phyloP scores from a whole-genome alignment of 805 yeast genomes.

The Jamesozyma piceae region DNA sequence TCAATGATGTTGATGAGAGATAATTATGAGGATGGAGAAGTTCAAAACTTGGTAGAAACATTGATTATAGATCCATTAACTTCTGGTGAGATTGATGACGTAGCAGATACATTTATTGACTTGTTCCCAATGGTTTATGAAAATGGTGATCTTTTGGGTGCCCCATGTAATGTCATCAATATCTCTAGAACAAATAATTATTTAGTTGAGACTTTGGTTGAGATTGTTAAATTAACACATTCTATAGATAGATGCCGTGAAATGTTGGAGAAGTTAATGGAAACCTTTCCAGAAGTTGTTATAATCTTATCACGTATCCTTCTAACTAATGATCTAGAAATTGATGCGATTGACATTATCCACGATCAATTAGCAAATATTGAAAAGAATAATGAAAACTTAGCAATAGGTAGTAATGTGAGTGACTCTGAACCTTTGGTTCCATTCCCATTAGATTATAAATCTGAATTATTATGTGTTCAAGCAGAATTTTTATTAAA shows the following conservation, averaged over 20 bases:
- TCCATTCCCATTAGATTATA: conserved; percentile 19
- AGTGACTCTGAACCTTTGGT: conserved; percentile 1
- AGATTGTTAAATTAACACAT: conserved; percentile 25
- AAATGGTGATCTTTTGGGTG: conserved; percentile 26
- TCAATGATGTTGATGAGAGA: conserved; percentile 38
- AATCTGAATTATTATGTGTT: conserved; percentile 24
- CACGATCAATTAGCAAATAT: conserved; percentile 21
- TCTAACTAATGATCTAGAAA: conserved; percentile 29
- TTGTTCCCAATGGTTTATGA: conserved; percentile 28
- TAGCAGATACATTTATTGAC: conserved; percentile 25
- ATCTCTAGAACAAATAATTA: conserved; percentile 29
- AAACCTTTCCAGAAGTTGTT: conserved; percentile 21
- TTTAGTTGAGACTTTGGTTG: conserved; percentile 26
- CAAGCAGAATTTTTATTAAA: conserved; percentile 25
- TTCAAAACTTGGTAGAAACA: conserved; percentile 66
- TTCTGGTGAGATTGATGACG: conserved; percentile 27
- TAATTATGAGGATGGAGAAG: conserved; percentile 59
- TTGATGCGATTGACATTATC: conserved; percentile 29
- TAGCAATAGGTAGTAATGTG: neutral
- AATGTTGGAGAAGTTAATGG: conserved; percentile 20
- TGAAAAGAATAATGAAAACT: conserved; percentile 5
- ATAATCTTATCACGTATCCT: conserved; percentile 27
- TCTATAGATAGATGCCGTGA: conserved; percentile 18
- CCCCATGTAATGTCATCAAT: conserved; percentile 25
- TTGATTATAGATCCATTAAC: conserved; percentile 70